These are phyloP conservation scores for Pichia sp. DNA, from an alignment of 1,139 yeast species.

Conservation along the genomic window DNA sequence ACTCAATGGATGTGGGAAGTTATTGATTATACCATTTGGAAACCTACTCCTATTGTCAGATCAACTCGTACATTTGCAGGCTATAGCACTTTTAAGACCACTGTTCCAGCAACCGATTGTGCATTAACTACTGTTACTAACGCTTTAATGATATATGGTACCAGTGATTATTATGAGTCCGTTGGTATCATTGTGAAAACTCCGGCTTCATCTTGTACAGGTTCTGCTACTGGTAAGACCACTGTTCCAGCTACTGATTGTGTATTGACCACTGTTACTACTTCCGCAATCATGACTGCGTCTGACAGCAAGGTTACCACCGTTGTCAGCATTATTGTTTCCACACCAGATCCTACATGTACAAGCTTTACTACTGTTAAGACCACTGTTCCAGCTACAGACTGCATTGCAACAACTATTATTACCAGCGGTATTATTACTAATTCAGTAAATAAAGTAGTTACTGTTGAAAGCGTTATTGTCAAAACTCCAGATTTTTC, in stretches of 20 bases:
- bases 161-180: too few relatives aligned
- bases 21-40: not conserved
- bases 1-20: slow-evolving; percentile 6
- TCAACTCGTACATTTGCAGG: too few relatives aligned
- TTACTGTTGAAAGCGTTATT: not conserved
- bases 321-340: not conserved
- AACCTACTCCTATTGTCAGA: too few relatives aligned
- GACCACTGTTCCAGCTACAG: not conserved
- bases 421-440: not conserved
- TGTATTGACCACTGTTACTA: not conserved
- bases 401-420: not conserved
- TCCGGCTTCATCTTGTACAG: not conserved
- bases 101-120: too few relatives aligned
- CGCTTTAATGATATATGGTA: too few relatives aligned
- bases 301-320: not conserved
- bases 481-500: not conserved
- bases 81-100: too few relatives aligned
- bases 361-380: not conserved
- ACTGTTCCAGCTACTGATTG: not conserved
- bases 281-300: not conserved
- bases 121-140: too few relatives aligned
- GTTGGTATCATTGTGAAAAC: too few relatives aligned
- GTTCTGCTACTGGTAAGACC: not conserved
- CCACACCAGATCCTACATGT: not conserved
- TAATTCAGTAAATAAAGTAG: not conserved